Conservation (phyloP, 2,329 filamentous ascomycete species). For the Waltergamsia citrina region DNA sequence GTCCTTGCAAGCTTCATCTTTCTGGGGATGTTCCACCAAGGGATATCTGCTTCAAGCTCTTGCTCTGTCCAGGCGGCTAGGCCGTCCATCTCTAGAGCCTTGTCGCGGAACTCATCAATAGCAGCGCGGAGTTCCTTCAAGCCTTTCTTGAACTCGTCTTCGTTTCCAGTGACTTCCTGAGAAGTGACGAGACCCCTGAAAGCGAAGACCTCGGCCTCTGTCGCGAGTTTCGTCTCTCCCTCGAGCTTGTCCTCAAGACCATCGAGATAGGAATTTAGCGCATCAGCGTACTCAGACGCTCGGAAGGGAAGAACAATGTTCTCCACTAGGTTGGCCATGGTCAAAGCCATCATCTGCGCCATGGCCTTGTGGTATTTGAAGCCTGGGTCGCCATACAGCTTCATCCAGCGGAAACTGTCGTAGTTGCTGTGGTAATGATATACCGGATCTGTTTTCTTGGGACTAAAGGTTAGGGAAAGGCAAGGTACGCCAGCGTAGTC, state of each 20-base stretch:
- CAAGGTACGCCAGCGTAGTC: constrained; percentile 60
- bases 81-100: constrained; percentile 35
- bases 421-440: constrained; percentile 91
- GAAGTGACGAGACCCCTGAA: constrained; percentile 14
- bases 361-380: constrained; percentile 58
- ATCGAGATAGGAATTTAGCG: constrained; percentile 42
- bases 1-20: constrained; percentile 53
- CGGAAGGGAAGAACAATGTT: constrained; percentile 53
- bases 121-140: constrained; percentile 27
- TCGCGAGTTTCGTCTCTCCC: constrained; percentile 1
- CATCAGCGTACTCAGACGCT: constrained; percentile 53
- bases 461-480: constrained; percentile 52
- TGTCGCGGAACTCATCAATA: constrained; percentile 24
- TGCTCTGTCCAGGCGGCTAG: constrained; percentile 29
- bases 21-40: constrained; percentile 72
- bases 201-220: constrained; percentile 18
- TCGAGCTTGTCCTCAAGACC: constrained; percentile 38
- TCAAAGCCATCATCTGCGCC: constrained; percentile 55
- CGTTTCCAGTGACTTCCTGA: constrained; percentile 20
- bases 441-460: constrained; percentile 35
- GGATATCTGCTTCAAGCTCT: constrained; percentile 43
- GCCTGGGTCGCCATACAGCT: constrained; percentile 62
- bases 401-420: constrained; percentile 87
- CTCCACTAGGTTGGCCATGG: constrained; percentile 52
- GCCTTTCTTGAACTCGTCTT: constrained; percentile 26